Conservation (phyloP, 345 rosid species). For the Combretum micranthum region DNA sequence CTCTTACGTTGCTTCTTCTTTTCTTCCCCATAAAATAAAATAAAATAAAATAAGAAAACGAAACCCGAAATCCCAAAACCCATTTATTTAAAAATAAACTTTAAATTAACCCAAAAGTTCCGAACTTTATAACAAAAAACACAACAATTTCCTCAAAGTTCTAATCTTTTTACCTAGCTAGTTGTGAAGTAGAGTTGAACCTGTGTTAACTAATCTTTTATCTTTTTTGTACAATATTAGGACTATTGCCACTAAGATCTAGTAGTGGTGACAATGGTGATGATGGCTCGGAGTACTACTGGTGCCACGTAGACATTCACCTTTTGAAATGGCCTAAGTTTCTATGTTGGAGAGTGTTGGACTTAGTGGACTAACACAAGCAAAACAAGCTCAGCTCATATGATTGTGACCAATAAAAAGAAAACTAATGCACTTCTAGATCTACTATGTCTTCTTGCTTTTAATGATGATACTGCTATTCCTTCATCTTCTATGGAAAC, state of each 20-base stretch:
- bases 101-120: too few species aligned
- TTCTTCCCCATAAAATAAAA: too few species aligned
- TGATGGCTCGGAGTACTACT: neutral
- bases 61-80: too few species aligned
- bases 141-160: too few species aligned
- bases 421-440: slow-evolving; percentile 20
- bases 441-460: slow-evolving; percentile 5
- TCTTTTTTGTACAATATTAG: slow-evolving; percentile 51
- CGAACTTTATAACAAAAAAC: too few species aligned
- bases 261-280: too few species aligned
- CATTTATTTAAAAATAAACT: too few species aligned
- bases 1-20: too few species aligned
- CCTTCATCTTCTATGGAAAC: slow-evolving; percentile 13
- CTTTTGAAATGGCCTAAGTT: neutral
- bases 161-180: slow-evolving; percentile 22
- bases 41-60: too few species aligned
- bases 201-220: slow-evolving; percentile 78
- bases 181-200: slow-evolving; percentile 95
- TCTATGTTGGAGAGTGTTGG: slow-evolving; percentile 15
- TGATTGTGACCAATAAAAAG: slow-evolving; percentile 40
- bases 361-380: slow-evolving; percentile 33
- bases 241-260: slow-evolving; percentile 29
- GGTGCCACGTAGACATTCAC: neutral
- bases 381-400: slow-evolving; percentile 33
- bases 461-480: too few species aligned